Evolutionary conservation across 208 protist species (phyloP), one percentile per base, ranked within the genome.

Genomic region (Trypanosoma brucei): DNA sequence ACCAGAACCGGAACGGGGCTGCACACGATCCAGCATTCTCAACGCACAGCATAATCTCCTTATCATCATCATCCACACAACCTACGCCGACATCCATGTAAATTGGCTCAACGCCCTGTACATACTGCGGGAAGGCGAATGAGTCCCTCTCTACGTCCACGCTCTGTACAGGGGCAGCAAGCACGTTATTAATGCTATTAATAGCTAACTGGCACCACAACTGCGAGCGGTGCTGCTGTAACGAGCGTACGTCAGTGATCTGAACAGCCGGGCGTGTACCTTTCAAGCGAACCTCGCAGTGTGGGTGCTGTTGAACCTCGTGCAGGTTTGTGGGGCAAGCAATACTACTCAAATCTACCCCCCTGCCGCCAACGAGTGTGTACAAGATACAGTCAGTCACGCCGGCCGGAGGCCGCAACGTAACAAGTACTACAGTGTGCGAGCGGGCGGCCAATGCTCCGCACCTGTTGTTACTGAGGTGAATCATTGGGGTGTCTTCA

Each of bases 151-250:
- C 71, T 37, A 71, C 60, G 65, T 91, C 86, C 37, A 34, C 56
- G 8, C 76, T 55, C 49, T 78, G 67, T n/a, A 88, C 75, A 3
- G 63, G 65, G 2, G 79, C 78, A 36, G 75, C 73, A 34, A 96
- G 81, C 45, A 83, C 66, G 8, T 53, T 59, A 72, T 96, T 97
- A 59, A 97, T 68, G 44, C 49, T 71, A 53, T 92, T 88, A 55
- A 94, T 79, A 54, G 62, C 78, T 9, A 93, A 65, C 68, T 91
- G 84, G 54, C 76, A 77, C 90, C 88, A 95, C 48, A 93, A 73
- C 8, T 79, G 68, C 14, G 83, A 86, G 54, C 84, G 76, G 31
- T 68, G 62, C 48, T 79, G 62, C 9, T 79, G 71, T 34, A 86
- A 68, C 14, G 71, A 83, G 52, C 83, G 70, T 11, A 88, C 84